Percentiles rank a stretch among this genome's conserved stretches.
phyloP scores from a whole-genome alignment of 306 rosid genomes.

The Gastrolobium villosum region DNA sequence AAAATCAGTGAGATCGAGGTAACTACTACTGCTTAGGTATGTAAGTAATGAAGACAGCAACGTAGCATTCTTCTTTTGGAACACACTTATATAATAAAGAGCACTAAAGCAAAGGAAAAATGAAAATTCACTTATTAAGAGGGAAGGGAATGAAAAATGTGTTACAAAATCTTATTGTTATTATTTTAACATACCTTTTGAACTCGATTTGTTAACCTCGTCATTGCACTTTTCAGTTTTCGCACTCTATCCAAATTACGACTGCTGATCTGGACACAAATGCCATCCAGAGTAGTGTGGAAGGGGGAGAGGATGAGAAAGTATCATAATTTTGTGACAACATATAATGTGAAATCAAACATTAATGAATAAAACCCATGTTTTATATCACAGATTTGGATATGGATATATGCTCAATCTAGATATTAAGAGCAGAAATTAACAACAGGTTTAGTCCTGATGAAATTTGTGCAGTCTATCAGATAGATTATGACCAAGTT shows the following conservation, averaged over 20 bases:
- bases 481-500: neutral
- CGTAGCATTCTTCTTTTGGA: neutral
- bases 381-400: neutral
- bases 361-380: neutral
- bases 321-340: slow-evolving; percentile 8
- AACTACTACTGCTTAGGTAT: neutral
- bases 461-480: neutral
- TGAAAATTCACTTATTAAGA: neutral
- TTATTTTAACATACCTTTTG: slow-evolving; percentile 67
- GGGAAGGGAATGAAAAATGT: neutral
- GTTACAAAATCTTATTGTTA: neutral
- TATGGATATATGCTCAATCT: neutral
- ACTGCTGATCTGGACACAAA: slow-evolving; percentile 73
- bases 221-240: slow-evolving; percentile 82
- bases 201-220: slow-evolving; percentile 84
- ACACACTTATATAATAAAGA: neutral
- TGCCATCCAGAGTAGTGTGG: slow-evolving; percentile 5
- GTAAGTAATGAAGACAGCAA: slow-evolving; percentile 21
- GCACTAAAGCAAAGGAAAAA: neutral
- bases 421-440: slow-evolving; percentile 9
- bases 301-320: slow-evolving; percentile 1
- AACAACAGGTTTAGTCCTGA: neutral
- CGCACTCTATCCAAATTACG: slow-evolving; percentile 84
- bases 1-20: neutral
- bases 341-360: slow-evolving; percentile 19